Conservation (phyloP, 2,329 filamentous ascomycete species). For the Orbilia brochopaga region DNA sequence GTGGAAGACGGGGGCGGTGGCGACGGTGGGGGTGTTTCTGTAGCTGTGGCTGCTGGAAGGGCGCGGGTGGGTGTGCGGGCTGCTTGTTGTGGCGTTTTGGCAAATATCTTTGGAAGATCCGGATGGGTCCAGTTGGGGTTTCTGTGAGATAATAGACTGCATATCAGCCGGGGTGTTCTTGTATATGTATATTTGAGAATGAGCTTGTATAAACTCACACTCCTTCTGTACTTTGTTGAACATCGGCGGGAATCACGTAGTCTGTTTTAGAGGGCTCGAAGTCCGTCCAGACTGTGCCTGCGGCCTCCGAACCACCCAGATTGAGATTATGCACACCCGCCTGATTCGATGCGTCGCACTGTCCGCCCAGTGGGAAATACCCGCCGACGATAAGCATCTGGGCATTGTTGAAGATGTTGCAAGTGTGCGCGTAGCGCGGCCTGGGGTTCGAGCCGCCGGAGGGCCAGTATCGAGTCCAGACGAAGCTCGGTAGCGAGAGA, state of each 20-base stretch:
- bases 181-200: background rate
- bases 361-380: conserved; percentile 61
- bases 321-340: conserved; percentile 67
- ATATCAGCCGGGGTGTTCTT: background rate
- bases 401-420: conserved; percentile 65
- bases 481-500: conserved; percentile 68
- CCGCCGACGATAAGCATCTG: conserved; percentile 72
- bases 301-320: conserved; percentile 58
- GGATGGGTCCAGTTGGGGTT: background rate
- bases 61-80: conserved; percentile 13
- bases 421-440: conserved; percentile 66
- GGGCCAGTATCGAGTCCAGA: conserved; percentile 67
- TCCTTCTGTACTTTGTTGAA: conserved; percentile 1
- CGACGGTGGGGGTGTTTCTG: background rate
- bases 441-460: conserved; percentile 56
- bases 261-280: background rate
- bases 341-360: conserved; percentile 64
- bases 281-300: conserved; percentile 2
- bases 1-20: background rate
- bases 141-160: background rate
- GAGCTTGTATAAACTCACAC: background rate
- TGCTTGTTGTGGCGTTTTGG: conserved; percentile 10
- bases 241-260: conserved; percentile 4
- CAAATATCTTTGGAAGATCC: conserved; percentile 6
- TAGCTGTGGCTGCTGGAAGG: background rate